Conservation (phyloP, 306 rosid species). For the Medicago ruthenica region DNA sequence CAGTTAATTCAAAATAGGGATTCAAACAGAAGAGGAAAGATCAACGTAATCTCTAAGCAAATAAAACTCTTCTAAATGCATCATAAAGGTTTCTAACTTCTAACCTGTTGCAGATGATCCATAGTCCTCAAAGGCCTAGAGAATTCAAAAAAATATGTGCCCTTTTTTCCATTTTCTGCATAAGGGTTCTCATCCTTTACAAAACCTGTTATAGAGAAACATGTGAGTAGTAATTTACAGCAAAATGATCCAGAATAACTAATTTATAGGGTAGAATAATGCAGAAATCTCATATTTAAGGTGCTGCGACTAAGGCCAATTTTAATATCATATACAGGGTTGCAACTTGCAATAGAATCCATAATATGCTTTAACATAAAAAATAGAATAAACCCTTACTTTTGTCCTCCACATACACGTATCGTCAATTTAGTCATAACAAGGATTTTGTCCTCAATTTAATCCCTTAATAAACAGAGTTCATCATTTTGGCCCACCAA, state of each 20-base stretch:
- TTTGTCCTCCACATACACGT: slow-evolving; percentile 6
- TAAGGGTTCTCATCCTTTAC: slow-evolving; percentile 86
- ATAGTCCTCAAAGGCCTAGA: slow-evolving; percentile 94
- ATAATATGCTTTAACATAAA: slow-evolving; percentile 34
- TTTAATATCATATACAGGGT: background rate
- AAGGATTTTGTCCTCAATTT: background rate
- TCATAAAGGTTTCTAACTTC: slow-evolving; percentile 49
- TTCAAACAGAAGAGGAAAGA: slow-evolving; percentile 1
- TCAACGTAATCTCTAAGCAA: slow-evolving; percentile 29
- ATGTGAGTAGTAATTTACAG: slow-evolving; percentile 21
- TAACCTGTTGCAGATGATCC: slow-evolving; percentile 97
- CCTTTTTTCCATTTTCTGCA: slow-evolving; percentile 71
- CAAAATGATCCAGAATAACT: slow-evolving; percentile 24
- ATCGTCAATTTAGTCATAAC: background rate
- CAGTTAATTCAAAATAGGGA: slow-evolving; percentile 11
- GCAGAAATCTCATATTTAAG: slow-evolving; percentile 32
- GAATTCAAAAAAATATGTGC: slow-evolving; percentile 86
- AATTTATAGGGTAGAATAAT: slow-evolving; percentile 11
- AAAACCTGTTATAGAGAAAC: slow-evolving; percentile 63
- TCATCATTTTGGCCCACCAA: slow-evolving; percentile 8
- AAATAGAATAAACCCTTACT: slow-evolving; percentile 5
- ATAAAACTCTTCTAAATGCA: slow-evolving; percentile 36
- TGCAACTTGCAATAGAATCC: slow-evolving; percentile 29
- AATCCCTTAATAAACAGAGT: slow-evolving; percentile 4
- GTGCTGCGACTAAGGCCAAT: slow-evolving; percentile 13